Conservation (phyloP, 495 filamentous ascomycete species). For the Glonium stellatum region DNA sequence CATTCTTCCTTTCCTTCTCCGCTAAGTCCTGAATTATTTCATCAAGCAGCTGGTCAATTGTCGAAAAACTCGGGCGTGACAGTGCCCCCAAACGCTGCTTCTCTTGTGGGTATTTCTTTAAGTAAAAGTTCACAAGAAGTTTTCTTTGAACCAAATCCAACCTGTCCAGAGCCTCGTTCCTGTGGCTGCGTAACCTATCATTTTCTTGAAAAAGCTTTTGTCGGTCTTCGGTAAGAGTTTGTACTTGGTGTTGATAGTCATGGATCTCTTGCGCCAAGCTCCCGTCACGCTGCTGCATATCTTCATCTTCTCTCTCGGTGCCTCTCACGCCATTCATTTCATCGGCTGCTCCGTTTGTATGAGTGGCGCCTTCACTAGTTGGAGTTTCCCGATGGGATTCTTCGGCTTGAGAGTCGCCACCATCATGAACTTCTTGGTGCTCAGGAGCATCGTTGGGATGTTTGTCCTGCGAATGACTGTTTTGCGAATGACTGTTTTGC, state of each 20-base stretch:
- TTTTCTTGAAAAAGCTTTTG: background rate
- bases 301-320: too few species aligned
- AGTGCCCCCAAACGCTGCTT: background rate
- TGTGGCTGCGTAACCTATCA: background rate
- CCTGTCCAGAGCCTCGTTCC: background rate
- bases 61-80: background rate
- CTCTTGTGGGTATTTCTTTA: background rate
- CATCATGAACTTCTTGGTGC: background rate
- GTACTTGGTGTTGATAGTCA: background rate
- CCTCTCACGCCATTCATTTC: too few species aligned
- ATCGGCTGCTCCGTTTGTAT: too few species aligned
- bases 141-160: background rate
- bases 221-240: background rate
- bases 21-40: background rate
- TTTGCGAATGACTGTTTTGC: background rate
- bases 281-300: too few species aligned
- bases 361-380: background rate
- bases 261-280: background rate
- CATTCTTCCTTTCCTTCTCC: background rate
- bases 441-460: too few species aligned
- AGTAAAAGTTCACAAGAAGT: background rate
- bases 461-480: background rate
- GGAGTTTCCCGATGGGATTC: background rate
- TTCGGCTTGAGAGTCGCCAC: background rate
- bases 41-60: background rate